Evolutionary conservation across 768 basidiomycete species (phyloP), one percentile per base, ranked within the genome.

Genomic region (Podaxis pistillaris): DNA sequence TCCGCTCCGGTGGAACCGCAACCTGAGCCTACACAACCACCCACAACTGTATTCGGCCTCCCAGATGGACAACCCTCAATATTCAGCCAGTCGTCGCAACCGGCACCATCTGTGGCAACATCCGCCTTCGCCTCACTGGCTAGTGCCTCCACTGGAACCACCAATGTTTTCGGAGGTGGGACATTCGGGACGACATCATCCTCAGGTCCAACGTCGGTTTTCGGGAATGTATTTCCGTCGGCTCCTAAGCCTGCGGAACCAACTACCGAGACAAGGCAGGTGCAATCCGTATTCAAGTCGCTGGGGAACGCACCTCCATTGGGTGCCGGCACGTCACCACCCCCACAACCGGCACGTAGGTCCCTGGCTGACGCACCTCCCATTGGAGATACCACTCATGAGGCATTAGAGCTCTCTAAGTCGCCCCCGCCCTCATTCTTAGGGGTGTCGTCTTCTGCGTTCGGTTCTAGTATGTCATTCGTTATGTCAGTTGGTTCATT

Each of bases 121-220:
- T 63, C 71, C 15, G 62, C 68, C 11, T 67, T 70, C n/a, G 56
- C 66, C 28, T 28, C 62, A 17, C 51, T 71, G 22, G 54, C 69
- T 22, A 58, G 44, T 11, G 51, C 67, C 30, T 53, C 62, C 36
- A 60, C 64, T 6, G 70, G 79, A 4, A 70, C 76, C 3, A 77
- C 75, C 15, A 79, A 77, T 66, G 71, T 72, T 9, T 81, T 81
- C 58, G 72, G 70, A 24, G 69, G 66, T 17, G 59, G 70, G 2
- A 75, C 78, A 12, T 81, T 81, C 61, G 76, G 75, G 19, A 64
- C 64, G 5, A 66, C 69, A 49, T n/a, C 68, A 12, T 26, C 64
- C 8, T 58, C 63, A n/a, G 17, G 64, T 6, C 64, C 70, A 8
- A 67, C 56, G 7, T 71, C 71, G 2, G 70, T 70, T 4, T 73